phyloP scores from a whole-genome alignment of 768 basidiomycete genomes.

The Tylopilus felleus region DNA sequence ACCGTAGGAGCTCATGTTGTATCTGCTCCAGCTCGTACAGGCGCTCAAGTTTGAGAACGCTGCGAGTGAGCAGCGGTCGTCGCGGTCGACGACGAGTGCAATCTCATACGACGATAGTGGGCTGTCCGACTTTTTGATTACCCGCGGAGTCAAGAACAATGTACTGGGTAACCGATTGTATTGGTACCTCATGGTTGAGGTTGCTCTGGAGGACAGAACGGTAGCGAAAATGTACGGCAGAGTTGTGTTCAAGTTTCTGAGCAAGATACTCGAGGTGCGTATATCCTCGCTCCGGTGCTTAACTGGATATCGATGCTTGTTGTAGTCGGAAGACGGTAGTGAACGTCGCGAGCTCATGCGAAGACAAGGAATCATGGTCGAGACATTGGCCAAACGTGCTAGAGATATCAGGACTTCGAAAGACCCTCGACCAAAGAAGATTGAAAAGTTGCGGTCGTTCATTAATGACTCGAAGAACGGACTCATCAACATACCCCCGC shows the following conservation, averaged over 20 bases:
- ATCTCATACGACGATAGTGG: slow-evolving; percentile 90
- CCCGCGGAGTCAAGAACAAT: slow-evolving; percentile 75
- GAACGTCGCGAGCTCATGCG: slow-evolving; percentile 85
- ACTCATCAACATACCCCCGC: slow-evolving; percentile 70
- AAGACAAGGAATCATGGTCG: slow-evolving; percentile 88
- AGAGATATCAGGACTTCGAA: slow-evolving; percentile 86
- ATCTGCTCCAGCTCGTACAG: slow-evolving; percentile 94
- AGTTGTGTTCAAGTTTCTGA: slow-evolving; percentile 89
- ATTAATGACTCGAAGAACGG: slow-evolving; percentile 84
- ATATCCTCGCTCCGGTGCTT: neutral
- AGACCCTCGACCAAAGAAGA: slow-evolving; percentile 94
- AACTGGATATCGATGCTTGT: neutral
- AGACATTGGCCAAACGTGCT: slow-evolving; percentile 80
- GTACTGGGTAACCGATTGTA: slow-evolving; percentile 89
- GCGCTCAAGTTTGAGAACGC: slow-evolving; percentile 94
- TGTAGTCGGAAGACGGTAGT: slow-evolving; percentile 66
- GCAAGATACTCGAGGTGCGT: slow-evolving; percentile 78
- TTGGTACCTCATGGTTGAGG: slow-evolving; percentile 98
- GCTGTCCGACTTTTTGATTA: slow-evolving; percentile 87
- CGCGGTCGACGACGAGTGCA: slow-evolving; percentile 68
- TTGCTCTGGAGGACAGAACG: slow-evolving; percentile 79
- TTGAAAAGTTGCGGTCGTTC: slow-evolving; percentile 86
- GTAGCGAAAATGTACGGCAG: slow-evolving; percentile 92
- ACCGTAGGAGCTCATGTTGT: slow-evolving; percentile 81
- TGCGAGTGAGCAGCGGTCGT: slow-evolving; percentile 71